These are phyloP conservation scores for Corylus americana DNA, from an alignment of 306 rosid genomes.

Conservation along the genomic window DNA sequence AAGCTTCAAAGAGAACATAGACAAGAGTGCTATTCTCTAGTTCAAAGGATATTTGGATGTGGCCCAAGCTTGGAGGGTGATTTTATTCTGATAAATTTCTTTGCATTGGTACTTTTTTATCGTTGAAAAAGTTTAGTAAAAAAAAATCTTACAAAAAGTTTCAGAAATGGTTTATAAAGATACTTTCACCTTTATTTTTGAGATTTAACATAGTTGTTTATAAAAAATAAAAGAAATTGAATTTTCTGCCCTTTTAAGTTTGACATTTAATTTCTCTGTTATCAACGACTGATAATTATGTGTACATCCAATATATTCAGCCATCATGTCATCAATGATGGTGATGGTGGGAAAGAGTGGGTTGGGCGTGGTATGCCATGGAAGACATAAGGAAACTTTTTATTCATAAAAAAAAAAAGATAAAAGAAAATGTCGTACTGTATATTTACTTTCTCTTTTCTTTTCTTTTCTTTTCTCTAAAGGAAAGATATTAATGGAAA, in stretches of 20 bases:
- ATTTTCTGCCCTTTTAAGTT: conserved; percentile 5
- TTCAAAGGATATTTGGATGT: conserved; percentile 64
- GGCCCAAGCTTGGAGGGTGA: conserved; percentile 63
- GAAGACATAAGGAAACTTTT: neutral
- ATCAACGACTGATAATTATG: neutral
- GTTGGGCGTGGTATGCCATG: neutral
- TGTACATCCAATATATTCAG: neutral
- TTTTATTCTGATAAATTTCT: conserved; percentile 70
- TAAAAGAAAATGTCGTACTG: neutral
- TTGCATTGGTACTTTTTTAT: conserved; percentile 64
- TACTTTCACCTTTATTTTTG: neutral
- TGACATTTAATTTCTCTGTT: neutral
- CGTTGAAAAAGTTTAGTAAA: conserved; percentile 1
- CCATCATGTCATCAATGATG: neutral
- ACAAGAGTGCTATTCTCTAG: conserved; percentile 52
- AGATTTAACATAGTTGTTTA: too few relatives aligned
- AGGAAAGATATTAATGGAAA: neutral
- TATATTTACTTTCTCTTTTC: neutral
- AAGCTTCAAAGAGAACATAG: conserved; percentile 53
- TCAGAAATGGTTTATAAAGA: neutral
- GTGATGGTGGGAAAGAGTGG: neutral
- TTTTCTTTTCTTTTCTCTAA: neutral
- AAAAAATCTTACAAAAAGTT: neutral
- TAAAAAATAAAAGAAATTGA: neutral
- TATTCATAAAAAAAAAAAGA: neutral